phyloP scores from a whole-genome alignment of 2,329 filamentous ascomycete genomes.

The Achaetomium macrosporum region DNA sequence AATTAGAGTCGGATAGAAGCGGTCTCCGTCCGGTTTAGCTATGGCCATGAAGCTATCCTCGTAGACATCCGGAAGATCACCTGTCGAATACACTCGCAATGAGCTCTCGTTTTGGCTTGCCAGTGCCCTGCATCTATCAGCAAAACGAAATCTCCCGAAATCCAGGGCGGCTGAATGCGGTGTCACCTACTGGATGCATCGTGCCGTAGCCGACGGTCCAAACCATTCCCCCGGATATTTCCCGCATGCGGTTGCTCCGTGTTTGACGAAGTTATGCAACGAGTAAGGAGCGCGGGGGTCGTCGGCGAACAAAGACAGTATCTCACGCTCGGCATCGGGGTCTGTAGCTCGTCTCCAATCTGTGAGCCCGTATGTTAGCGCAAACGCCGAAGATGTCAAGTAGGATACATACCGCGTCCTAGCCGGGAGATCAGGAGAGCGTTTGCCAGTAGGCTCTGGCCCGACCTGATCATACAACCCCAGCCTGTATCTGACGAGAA shows the following conservation, averaged over 20 bases:
- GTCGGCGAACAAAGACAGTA: constrained; percentile 83
- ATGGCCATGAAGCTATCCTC: constrained; percentile 79
- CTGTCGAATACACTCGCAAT: constrained; percentile 80
- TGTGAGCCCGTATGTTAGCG: constrained; percentile 20
- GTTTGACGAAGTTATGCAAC: constrained; percentile 86
- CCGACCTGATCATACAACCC: constrained; percentile 98
- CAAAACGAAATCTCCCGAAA: not conserved
- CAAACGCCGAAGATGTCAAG: not conserved
- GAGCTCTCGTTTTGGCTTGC: constrained; percentile 58
- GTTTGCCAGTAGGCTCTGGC: constrained; percentile 89
- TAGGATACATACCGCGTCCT: constrained; percentile 61
- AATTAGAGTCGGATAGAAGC: constrained; percentile 79
- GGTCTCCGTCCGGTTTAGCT: constrained; percentile 59
- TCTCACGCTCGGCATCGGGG: constrained; percentile 56
- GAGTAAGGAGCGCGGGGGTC: constrained; percentile 83
- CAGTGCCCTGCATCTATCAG: constrained; percentile 55
- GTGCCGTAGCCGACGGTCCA: constrained; percentile 90
- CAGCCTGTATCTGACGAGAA: constrained; percentile 94
- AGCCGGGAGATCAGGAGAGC: constrained; percentile 65
- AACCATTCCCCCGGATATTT: constrained; percentile 99
- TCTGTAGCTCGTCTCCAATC: constrained; percentile 68
- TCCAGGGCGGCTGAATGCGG: not conserved
- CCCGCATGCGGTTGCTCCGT: constrained; percentile 80
- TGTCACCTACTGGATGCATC: constrained; percentile 78
- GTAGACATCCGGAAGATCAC: constrained; percentile 87